A percentile compares a stretch with the other conserved stretches of the same genome.
These are phyloP conservation scores for Hypocrella siamensis DNA, from an alignment of 2,329 filamentous ascomycete genomes.

Conservation along the genomic window DNA sequence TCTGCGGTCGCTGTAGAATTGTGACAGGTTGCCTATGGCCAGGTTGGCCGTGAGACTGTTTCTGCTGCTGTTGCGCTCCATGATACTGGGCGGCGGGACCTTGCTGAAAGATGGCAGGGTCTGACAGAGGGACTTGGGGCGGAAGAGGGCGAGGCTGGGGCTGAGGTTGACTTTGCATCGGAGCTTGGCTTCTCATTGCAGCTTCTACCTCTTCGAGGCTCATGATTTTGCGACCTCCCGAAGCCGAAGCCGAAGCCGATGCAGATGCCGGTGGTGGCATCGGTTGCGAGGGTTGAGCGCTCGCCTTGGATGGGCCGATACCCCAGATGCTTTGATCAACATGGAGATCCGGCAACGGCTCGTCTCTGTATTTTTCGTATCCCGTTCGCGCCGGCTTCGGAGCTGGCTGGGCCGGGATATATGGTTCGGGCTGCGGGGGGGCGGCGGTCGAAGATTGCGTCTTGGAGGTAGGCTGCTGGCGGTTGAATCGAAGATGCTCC, in stretches of 20 bases:
- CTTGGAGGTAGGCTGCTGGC: conserved; percentile 48
- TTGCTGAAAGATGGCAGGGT: conserved; percentile 14
- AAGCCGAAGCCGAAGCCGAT: conserved; percentile 9
- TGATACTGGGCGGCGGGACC: conserved; percentile 9
- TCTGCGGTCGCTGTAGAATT: conserved; percentile 39
- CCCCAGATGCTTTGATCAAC: conserved; percentile 92
- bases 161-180: conserved; percentile 25
- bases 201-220: conserved; percentile 95
- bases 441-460: conserved; percentile 18
- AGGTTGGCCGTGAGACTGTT: conserved; percentile 14
- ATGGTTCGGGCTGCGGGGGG: conserved; percentile 14
- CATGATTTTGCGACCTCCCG: conserved; percentile 60
- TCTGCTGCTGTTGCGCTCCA: conserved; percentile 7
- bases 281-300: conserved; percentile 14
- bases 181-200: conserved; percentile 61
- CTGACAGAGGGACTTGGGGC: conserved; percentile 13
- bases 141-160: neutral
- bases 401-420: conserved; percentile 22
- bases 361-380: conserved; percentile 83
- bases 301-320: conserved; percentile 39
- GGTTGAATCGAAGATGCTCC: conserved; percentile 72
- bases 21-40: conserved; percentile 23
- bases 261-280: conserved; percentile 10
- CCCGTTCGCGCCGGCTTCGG: conserved; percentile 57
- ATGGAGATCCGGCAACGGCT: conserved; percentile 77